Evolutionary conservation across 345 rosid genomes (phyloP).

Genomic region (Dimocarpus longan): DNA sequence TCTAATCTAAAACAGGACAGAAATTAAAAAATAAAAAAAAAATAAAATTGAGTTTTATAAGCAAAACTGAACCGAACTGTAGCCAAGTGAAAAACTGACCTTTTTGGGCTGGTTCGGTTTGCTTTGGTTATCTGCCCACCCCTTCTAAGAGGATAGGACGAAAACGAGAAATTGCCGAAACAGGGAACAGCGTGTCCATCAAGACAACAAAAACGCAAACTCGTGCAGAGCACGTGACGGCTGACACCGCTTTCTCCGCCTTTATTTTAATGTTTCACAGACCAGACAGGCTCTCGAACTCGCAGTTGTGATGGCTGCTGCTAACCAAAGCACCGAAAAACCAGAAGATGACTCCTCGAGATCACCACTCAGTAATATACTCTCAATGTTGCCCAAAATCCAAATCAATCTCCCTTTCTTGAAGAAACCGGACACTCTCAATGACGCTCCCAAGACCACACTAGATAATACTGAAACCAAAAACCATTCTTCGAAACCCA

Average conservation of each 20-base stretch:
- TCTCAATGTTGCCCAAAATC: conserved; percentile 23
- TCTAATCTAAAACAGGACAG: no score
- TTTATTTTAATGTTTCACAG: background rate
- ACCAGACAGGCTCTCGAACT: background rate
- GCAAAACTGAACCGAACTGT: no score
- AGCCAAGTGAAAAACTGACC: no score
- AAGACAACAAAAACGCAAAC: no score
- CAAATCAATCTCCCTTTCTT: conserved; percentile 39
- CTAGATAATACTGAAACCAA: background rate
- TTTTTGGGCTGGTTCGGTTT: no score
- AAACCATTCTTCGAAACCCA: conserved; percentile 5
- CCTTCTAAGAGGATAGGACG: no score
- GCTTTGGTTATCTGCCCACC: no score
- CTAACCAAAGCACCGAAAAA: conserved; percentile 16
- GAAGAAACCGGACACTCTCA: conserved; percentile 21
- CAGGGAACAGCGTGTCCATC: no score
- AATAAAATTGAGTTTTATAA: no score
- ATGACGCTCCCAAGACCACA: conserved; percentile 13
- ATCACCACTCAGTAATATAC: background rate
- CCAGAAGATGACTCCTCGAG: background rate
- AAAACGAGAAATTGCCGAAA: no score
- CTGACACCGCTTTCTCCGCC: conserved; percentile 23
- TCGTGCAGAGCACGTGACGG: no score
- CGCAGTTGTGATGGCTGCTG: conserved; percentile 5
- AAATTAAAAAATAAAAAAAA: no score